Evolutionary conservation across 768 basidiomycete genomes (phyloP).

Genomic region (Leucocoprinus birnbaumii): DNA sequence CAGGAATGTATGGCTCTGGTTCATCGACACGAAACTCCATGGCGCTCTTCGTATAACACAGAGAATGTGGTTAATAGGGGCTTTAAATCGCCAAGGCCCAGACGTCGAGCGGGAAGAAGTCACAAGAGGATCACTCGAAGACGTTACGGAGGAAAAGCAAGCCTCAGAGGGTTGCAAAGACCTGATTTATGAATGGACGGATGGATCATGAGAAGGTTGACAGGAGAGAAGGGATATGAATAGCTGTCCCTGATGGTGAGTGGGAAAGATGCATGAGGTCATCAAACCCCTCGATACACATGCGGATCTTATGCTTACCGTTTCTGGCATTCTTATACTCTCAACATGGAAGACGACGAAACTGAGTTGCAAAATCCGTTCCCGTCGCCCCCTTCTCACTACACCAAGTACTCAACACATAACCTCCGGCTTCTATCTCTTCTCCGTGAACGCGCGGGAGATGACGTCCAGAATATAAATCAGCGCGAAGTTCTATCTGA

Average conservation of each 20-base stretch:
- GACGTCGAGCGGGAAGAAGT: too few species aligned
- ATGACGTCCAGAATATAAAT: constrained; percentile 32
- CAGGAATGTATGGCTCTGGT: constrained; percentile 47
- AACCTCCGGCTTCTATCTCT: constrained; percentile 69
- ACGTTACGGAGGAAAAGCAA: too few species aligned
- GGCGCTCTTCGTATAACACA: neutral
- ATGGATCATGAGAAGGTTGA: constrained; percentile 7
- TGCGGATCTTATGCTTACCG: constrained; percentile 14
- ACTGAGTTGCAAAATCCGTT: constrained; percentile 83
- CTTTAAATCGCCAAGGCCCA: too few species aligned
- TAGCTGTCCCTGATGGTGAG: neutral
- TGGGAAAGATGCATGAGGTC: neutral
- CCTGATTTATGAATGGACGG: neutral
- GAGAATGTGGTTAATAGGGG: too few species aligned
- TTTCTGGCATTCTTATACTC: constrained; percentile 12
- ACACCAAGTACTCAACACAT: constrained; percentile 69
- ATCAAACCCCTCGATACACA: neutral
- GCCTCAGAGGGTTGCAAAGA: constrained; percentile 4
- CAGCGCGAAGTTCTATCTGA: constrained; percentile 68
- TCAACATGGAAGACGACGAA: constrained; percentile 65
- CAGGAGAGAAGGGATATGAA: neutral
- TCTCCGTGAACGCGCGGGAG: constrained; percentile 52
- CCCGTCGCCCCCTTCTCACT: constrained; percentile 85
- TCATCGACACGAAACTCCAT: constrained; percentile 33
- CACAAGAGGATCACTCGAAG: neutral